A percentile compares a stretch with the other conserved stretches of the same genome.
Evolutionary conservation across 108 stramenopile genomes (phyloP).

Genomic region (Fragilariopsis cylindrus): DNA sequence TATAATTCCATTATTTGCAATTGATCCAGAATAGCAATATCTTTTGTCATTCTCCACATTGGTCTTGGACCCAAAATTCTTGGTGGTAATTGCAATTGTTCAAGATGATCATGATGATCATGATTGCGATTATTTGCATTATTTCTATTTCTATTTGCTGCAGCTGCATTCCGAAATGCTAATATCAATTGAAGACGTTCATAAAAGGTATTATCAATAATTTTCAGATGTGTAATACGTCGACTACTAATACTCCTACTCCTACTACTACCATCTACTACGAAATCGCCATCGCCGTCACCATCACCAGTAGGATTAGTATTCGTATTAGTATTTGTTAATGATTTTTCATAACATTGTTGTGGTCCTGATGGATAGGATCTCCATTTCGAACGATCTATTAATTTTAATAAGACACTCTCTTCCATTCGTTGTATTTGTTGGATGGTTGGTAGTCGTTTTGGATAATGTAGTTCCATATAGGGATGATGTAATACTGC

Average conservation of each 20-base stretch:
- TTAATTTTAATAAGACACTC: no score
- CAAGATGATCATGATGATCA: background rate
- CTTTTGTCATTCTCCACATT: background rate
- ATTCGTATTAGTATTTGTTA: background rate
- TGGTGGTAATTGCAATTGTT: background rate
- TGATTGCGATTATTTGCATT: no score
- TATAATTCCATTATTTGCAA: background rate
- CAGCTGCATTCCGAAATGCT: background rate
- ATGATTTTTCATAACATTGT: background rate
- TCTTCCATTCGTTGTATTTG: no score
- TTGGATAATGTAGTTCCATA: no score
- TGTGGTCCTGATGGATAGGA: background rate
- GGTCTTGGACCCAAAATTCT: background rate
- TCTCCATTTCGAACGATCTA: background rate
- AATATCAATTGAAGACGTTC: background rate
- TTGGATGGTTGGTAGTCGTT: no score
- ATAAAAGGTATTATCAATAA: background rate
- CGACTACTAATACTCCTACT: background rate
- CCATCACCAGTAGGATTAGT: no score
- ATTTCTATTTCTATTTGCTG: background rate
- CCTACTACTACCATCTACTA: no score
- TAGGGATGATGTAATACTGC: no score
- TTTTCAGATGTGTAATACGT: background rate
- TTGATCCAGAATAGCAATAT: conserved; percentile 6
- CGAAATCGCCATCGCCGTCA: no score